Evolutionary conservation across 805 yeast species (phyloP), one percentile per base, ranked within the genome.

Genomic region (Ogataea glucozyma): DNA sequence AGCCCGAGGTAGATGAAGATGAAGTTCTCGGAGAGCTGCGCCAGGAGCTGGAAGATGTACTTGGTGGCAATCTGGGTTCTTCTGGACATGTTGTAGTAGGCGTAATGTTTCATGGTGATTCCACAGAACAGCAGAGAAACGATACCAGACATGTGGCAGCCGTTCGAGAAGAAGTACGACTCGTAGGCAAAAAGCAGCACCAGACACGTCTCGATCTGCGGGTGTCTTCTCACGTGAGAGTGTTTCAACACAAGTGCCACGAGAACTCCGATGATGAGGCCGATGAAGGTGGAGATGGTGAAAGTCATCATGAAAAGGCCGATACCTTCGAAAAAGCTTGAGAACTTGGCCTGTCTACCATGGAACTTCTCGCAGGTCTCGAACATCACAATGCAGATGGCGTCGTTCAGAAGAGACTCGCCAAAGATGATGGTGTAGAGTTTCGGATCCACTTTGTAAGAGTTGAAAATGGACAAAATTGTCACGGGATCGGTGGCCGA

Each of bases 401-500:
- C 99, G 70, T 93, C 99, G 62, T 93, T 93, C 49, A 93, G 71
- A 46, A 93, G 71, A 4, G 97, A 87, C 66, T 93, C 99, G 38
- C 99, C 99, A 64, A 93, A 91, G 49, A 93, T 95, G 49, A 93
- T 89, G 19, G 99, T 95, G 69, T 95, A 93, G 36, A 93, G 72
- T 65, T 95, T 93, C 9, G 99, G 99, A 64, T 93, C 99, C 26
- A 93, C 99, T 66, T 91, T 90, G 69, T 93, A 93, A 11, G 98
- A 93, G 61, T 91, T 93, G 73, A 93, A 93, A 47, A 93, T 93
- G 11, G 98, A 89, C 53, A 93, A 69, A 57, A 93, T 91, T 1
- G 99, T 93, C 22, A 93, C 97, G 0, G 99, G 99, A 64, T 93
- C 99, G 2, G 99, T 93, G 16, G 99, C 99, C 2, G 96, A 88